Evolutionary conservation across 805 yeast species (phyloP), one percentile per base, ranked within the genome.

Genomic region (Gaillardinia entomophila): DNA sequence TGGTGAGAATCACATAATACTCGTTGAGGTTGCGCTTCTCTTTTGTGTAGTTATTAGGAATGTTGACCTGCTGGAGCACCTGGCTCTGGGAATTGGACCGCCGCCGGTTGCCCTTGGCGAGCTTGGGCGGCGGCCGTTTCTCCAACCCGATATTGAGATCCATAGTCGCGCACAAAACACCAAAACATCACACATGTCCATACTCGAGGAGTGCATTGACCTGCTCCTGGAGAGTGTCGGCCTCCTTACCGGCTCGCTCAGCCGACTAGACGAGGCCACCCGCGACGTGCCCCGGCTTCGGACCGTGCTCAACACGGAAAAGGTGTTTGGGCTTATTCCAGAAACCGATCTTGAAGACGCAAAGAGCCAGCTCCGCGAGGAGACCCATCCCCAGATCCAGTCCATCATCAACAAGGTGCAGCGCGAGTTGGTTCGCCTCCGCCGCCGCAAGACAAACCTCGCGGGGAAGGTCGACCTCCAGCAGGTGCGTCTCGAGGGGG

Each of bases 1-100:
- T 79, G 11, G 75, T 57, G 30, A 92, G 64, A 3, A 86, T 78
- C n/a, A 89, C 73, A 27, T 82, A 73, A 52, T 77, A 79, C 28
- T 63, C 48, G 11, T 42, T 43, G 62, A 32, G 56, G 43, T 31
- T 50, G 50, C 38, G 49, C 42, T 33, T 62, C 34, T 31, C 46
- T 53, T 15, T 38, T 38, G 14, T 23, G n/a, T 20, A 11, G 8
- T 18, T 23, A 12, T 31, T 19, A 2, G 35, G 27, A 13, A 32
- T 34, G 26, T 42, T 26, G 19, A 40, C 25, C 28, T 35, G 35
- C 28, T 45, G 30, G n/a, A 62, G 34, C 28, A 60, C 69, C 34
- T 65, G 70, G 5, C 68, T 61, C 42, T 62, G 69, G 5, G 69
- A 62, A 38, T 66, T 64, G 16, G 69, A 60, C 32, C 71, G 43